Conservation (phyloP, 192 early-diverging fungal genomes). For the Coemansia erecta region DNA sequence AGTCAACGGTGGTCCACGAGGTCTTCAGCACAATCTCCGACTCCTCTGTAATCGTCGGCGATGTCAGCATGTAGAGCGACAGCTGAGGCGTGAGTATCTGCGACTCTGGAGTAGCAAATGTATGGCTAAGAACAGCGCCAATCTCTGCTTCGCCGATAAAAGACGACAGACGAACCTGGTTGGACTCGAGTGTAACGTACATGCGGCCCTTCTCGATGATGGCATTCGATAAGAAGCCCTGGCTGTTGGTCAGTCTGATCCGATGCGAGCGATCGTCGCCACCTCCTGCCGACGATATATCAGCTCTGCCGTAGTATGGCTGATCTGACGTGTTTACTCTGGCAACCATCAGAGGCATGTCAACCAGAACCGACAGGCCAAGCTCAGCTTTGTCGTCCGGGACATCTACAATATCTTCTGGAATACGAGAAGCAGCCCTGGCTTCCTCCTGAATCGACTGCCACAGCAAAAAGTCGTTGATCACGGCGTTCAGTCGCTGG, state of each 20-base stretch:
- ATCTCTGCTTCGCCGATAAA: conserved; percentile 28
- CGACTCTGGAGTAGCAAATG: conserved; percentile 39
- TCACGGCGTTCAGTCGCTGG: conserved; percentile 44
- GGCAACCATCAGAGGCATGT: conserved; percentile 41
- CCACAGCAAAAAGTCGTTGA: conserved; percentile 54
- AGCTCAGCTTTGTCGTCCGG: conserved; percentile 3
- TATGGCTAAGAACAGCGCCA: conserved; percentile 42
- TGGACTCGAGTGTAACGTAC: conserved; percentile 46
- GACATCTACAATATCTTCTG: neutral
- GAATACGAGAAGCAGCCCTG: neutral
- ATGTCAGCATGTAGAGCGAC: conserved; percentile 49
- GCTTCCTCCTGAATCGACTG: conserved; percentile 46
- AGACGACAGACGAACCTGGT: conserved; percentile 49
- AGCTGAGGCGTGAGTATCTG: conserved; percentile 51
- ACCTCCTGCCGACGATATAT: neutral
- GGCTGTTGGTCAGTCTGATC: conserved; percentile 33
- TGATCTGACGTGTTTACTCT: conserved; percentile 25
- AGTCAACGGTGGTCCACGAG: conserved; percentile 51
- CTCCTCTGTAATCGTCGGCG: conserved; percentile 42
- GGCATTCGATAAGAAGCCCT: conserved; percentile 46
- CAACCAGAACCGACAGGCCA: conserved; percentile 39
- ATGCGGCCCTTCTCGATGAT: conserved; percentile 42
- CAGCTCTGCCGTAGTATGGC: neutral
- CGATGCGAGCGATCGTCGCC: conserved; percentile 26
- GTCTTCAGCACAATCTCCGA: conserved; percentile 50